Percentiles rank a stretch among this genome's conserved stretches.
Evolutionary conservation across 1,139 yeast genomes (phyloP).

Genomic region (Wickerhamiella pararugosa): DNA sequence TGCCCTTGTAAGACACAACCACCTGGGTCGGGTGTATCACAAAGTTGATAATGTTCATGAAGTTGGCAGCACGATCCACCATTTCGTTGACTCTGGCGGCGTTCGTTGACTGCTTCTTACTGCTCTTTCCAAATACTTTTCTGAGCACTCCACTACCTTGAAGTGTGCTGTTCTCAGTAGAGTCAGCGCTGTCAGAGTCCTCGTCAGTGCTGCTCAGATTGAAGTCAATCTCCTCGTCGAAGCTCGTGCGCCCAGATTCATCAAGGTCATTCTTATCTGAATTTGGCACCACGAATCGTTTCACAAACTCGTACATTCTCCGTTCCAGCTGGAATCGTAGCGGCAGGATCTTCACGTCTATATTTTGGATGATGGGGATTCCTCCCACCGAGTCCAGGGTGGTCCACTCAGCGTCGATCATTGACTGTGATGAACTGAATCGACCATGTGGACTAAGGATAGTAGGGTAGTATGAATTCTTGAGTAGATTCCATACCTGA

Average conservation of each 20-base stretch:
- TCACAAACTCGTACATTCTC: conserved; percentile 43
- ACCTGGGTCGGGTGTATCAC: conserved; percentile 39
- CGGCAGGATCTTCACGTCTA: conserved; percentile 43
- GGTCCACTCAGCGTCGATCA: conserved; percentile 53
- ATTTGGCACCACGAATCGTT: conserved; percentile 52
- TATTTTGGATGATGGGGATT: conserved; percentile 46
- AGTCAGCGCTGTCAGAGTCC: conserved; percentile 8
- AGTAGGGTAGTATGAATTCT: conserved; percentile 53
- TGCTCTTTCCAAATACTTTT: not conserved
- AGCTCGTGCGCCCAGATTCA: not conserved
- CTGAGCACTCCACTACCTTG: conserved; percentile 1
- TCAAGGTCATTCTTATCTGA: conserved; percentile 18
- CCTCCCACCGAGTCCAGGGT: conserved; percentile 78
- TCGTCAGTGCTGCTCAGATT: conserved; percentile 7
- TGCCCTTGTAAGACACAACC: conserved; percentile 63
- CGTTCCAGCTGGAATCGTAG: conserved; percentile 60
- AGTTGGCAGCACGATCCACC: conserved; percentile 51
- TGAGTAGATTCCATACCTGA: conserved; percentile 55
- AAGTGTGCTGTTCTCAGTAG: not conserved
- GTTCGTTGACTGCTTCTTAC: not conserved
- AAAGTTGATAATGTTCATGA: conserved; percentile 47
- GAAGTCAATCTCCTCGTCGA: conserved; percentile 5
- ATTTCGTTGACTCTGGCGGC: conserved; percentile 31
- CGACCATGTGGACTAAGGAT: conserved; percentile 39
- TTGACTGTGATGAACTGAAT: conserved; percentile 20